phyloP scores from a whole-genome alignment of 2,329 filamentous ascomycete genomes.

The Trichoderma hamatum region DNA sequence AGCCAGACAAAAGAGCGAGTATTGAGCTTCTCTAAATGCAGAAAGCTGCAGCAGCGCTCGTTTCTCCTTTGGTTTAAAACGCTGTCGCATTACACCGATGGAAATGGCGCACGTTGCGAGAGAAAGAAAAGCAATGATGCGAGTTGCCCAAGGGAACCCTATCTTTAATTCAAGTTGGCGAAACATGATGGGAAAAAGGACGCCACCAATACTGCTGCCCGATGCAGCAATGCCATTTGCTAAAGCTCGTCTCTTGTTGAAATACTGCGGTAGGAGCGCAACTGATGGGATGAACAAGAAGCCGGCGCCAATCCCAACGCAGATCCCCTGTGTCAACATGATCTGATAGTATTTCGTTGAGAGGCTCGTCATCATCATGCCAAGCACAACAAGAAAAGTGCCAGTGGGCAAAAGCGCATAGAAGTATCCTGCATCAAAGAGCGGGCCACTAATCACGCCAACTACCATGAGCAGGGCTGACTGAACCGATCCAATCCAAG shows the following conservation, averaged over 20 bases:
- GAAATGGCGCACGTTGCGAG: conserved; percentile 43
- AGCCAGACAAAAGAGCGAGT: conserved; percentile 23
- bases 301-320: conserved; percentile 50
- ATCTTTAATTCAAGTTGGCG: conserved; percentile 30
- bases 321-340: conserved; percentile 49
- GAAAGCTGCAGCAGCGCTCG: conserved; percentile 31
- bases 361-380: conserved; percentile 48
- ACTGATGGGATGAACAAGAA: conserved; percentile 45
- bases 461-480: conserved; percentile 47
- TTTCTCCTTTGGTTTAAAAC: conserved; percentile 37
- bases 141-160: conserved; percentile 38
- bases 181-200: conserved; percentile 40
- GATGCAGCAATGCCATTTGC: conserved; percentile 41
- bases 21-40: conserved; percentile 30
- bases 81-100: conserved; percentile 43
- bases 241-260: conserved; percentile 35
- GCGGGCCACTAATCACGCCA: conserved; percentile 43
- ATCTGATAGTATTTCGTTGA: conserved; percentile 49
- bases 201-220: conserved; percentile 39
- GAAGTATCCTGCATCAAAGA: conserved; percentile 53
- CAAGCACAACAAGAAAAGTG: conserved; percentile 48
- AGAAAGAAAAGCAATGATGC: conserved; percentile 36
- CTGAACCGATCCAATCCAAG: conserved; percentile 51
- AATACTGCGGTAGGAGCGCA: conserved; percentile 41
- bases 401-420: conserved; percentile 46